A percentile compares a stretch with the other conserved stretches of the same genome.
Conservation (phyloP, 257 asterid species). For the Primulina tabacum region DNA sequence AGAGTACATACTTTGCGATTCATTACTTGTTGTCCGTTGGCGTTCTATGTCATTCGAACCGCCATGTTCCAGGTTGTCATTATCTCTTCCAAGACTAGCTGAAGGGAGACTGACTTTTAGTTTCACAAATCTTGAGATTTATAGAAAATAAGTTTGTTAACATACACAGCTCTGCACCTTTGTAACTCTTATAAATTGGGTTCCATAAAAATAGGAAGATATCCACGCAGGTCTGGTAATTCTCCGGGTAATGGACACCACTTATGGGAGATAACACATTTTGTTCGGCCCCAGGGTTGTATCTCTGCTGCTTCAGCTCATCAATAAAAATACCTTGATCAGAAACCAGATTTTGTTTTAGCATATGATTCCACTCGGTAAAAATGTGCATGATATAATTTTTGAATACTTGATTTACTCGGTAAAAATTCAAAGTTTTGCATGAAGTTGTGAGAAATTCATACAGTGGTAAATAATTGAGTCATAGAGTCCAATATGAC, state of each 20-base stretch:
- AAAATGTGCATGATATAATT: no score
- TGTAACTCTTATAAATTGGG: constrained; percentile 15
- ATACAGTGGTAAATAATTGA: constrained; percentile 20
- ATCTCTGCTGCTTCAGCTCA: constrained; percentile 11
- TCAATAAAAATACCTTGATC: constrained; percentile 26
- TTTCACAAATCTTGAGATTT: no score
- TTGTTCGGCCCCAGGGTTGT: background rate
- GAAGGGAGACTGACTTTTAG: no score
- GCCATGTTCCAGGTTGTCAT: no score
- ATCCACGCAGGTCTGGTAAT: constrained; percentile 37
- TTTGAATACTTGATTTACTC: no score
- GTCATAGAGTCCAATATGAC: constrained; percentile 9
- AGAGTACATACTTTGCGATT: no score
- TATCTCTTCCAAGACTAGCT: no score
- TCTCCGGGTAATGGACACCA: constrained; percentile 26
- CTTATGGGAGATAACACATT: background rate
- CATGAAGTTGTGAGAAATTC: background rate
- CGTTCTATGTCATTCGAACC: no score
- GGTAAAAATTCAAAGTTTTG: no score
- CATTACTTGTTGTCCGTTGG: no score
- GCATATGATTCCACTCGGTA: background rate
- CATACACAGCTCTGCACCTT: constrained; percentile 10
- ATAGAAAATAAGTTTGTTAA: background rate
- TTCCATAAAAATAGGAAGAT: constrained; percentile 28
- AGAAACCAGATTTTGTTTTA: constrained; percentile 12